Evolutionary conservation across 2,329 filamentous ascomycete genomes (phyloP), one percentile per base, ranked within the genome.

Genomic region (Cladosporium sp.): DNA sequence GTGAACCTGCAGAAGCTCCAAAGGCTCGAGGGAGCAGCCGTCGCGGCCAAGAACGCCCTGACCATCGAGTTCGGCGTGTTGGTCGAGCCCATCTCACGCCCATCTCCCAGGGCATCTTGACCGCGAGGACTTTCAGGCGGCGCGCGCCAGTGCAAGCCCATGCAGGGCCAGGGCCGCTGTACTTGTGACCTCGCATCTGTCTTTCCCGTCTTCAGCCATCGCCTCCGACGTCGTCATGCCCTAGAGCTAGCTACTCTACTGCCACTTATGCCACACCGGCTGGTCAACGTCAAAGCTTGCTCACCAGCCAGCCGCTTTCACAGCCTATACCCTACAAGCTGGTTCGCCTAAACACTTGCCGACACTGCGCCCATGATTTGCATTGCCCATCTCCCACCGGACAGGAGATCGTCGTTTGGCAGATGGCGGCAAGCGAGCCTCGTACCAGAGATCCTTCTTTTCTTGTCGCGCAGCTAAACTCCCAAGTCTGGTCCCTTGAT

Each of bases 161-260:
- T 55, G 55, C 51, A 54, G 48, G 22, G 22, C 22, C 22, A 27
- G 22, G 22, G 40, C 51, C 35, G 49, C 32, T 53, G 55, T 47
- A 49, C 53, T 51, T 47, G 55, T 57, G 55, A 55, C 55, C 53
- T 56, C 48, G 35, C 38, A 32, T 42, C 38, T 29, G 36, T 40
- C 53, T 51, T 32, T 50, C 39, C 40, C 43, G 43, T 50, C 43
- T 30, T 33, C 36, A 40, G 36, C 45, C 36, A 48, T 39, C 27
- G 36, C 36, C 25, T 53, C 50, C 50, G 33, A 51, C 52, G 43
- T 54, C 51, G 53, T 53, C 43, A 43, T 47, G 43, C 45, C 45
- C 45, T 40, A 35, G 18, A 43, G 41, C 30, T 43, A 43, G 41
- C 30, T 43, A 43, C 41, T 16, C 13, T 35, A 35, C 13, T 27